A percentile compares a stretch with the other conserved stretches of the same genome.
Conservation (phyloP, 345 rosid genomes). For the Leavenworthia alabamica region DNA sequence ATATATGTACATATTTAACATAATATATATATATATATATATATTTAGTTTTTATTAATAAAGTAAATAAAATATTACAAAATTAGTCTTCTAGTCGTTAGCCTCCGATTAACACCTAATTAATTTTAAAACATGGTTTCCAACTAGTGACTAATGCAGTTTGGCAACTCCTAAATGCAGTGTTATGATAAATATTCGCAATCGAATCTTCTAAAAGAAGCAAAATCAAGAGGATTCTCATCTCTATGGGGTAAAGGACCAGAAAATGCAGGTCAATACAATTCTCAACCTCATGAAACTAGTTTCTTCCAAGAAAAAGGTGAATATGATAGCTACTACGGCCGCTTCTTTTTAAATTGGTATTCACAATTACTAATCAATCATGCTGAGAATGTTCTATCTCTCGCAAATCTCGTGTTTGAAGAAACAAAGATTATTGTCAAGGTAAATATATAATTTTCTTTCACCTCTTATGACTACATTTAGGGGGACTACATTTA, state of each 20-base stretch:
- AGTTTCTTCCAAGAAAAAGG: slow-evolving; percentile 87
- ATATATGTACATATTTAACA: too few species aligned
- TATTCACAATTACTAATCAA: slow-evolving; percentile 61
- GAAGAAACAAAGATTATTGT: slow-evolving; percentile 69
- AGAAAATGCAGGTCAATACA: slow-evolving; percentile 83
- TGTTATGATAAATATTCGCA: slow-evolving; percentile 87
- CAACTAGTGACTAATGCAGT: background rate
- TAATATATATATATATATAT: too few species aligned
- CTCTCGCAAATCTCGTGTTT: slow-evolving; percentile 74
- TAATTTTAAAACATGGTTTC: too few species aligned
- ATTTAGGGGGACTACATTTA: too few species aligned
- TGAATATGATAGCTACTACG: slow-evolving; percentile 89
- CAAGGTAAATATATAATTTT: too few species aligned
- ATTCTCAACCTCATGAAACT: slow-evolving; percentile 88
- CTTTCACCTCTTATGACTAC: too few species aligned
- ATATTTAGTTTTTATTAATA: too few species aligned
- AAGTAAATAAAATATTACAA: too few species aligned
- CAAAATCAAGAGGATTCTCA: slow-evolving; percentile 69
- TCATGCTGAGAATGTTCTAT: slow-evolving; percentile 78
- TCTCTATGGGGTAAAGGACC: slow-evolving; percentile 89
- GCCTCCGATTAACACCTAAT: too few species aligned
- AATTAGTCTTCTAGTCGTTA: too few species aligned
- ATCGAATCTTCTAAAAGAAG: slow-evolving; percentile 57
- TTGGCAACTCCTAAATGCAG: slow-evolving; percentile 38
- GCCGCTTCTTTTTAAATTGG: slow-evolving; percentile 92